These are phyloP conservation scores for Penicillium psychrosexuale DNA, from an alignment of 2,329 filamentous ascomycete genomes.

Conservation along the genomic window DNA sequence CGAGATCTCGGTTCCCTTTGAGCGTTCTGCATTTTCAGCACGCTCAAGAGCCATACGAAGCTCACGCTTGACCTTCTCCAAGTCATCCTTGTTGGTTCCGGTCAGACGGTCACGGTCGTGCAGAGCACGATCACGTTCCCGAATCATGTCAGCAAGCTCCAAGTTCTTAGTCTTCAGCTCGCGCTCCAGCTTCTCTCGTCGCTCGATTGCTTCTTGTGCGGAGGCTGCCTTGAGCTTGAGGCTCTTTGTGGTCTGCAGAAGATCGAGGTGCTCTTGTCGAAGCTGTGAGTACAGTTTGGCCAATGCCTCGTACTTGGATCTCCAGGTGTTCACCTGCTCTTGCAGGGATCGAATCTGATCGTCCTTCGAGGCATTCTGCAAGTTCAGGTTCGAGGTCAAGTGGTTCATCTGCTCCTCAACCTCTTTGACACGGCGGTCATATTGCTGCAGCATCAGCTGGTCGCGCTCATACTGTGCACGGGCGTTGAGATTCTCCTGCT, in stretches of 20 bases:
- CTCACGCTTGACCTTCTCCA: constrained; percentile 92
- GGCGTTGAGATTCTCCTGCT: constrained; percentile 91
- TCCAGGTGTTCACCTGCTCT: constrained; percentile 97
- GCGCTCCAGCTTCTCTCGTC: constrained; percentile 88
- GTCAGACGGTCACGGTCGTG: constrained; percentile 87
- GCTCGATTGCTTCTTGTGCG: constrained; percentile 93
- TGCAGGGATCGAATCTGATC: constrained; percentile 90
- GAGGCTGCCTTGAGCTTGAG: constrained; percentile 96
- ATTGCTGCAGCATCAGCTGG: constrained; percentile 94
- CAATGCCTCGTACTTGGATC: constrained; percentile 91
- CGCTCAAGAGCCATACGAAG: constrained; percentile 87
- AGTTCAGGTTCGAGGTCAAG: constrained; percentile 75
- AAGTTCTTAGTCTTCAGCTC: constrained; percentile 99
- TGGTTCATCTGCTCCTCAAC: constrained; percentile 83
- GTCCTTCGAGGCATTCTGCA: constrained; percentile 85
- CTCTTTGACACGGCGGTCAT: constrained; percentile 89
- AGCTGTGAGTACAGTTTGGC: constrained; percentile 97
- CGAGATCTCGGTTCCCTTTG: constrained; percentile 92
- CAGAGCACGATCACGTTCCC: constrained; percentile 86
- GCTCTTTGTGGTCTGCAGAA: constrained; percentile 92
- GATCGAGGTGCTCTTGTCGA: constrained; percentile 88
- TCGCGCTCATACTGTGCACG: constrained; percentile 95
- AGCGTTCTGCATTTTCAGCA: constrained; percentile 85
- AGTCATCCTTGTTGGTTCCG: constrained; percentile 84
- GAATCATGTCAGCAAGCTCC: constrained; percentile 98